Evolutionary conservation across 176 grass and related monocot genomes (phyloP).

Genomic region (Chrysopogon serrulatus): DNA sequence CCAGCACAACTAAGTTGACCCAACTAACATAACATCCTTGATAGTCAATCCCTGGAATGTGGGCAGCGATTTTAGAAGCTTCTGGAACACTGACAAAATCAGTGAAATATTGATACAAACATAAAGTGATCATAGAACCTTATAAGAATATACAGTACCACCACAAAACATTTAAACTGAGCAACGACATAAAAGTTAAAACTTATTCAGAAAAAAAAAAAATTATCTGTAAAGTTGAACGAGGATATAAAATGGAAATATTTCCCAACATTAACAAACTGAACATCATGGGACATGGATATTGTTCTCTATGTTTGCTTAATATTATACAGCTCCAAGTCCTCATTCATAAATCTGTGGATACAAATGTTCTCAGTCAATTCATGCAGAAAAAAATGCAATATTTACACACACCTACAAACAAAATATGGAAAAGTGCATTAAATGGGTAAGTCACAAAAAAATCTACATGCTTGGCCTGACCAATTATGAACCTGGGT

Average conservation of each 20-base stretch:
- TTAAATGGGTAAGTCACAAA: too few relatives aligned
- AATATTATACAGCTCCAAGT: background rate
- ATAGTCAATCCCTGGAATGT: slow-evolving; percentile 14
- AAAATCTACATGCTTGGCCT: too few relatives aligned
- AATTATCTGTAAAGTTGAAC: background rate
- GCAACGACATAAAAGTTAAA: too few relatives aligned
- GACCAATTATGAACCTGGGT: background rate
- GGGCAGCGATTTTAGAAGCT: background rate
- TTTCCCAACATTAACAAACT: background rate
- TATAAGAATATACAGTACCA: background rate
- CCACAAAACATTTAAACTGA: background rate
- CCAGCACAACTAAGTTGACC: slow-evolving; percentile 5
- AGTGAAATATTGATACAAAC: background rate
- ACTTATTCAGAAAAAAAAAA: too few relatives aligned
- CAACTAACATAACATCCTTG: background rate
- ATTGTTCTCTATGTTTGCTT: slow-evolving; percentile 6
- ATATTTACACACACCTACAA: slow-evolving; percentile 2
- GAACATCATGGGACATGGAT: slow-evolving; percentile 14
- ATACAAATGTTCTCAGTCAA: slow-evolving; percentile 40
- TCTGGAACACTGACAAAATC: background rate
- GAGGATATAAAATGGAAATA: too few relatives aligned
- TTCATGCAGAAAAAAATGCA: slow-evolving; percentile 14
- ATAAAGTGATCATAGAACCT: background rate
- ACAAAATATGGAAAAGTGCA: background rate
- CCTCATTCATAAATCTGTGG: slow-evolving; percentile 20